Percentiles rank a stretch among this genome's conserved stretches.
phyloP scores from a whole-genome alignment of 805 yeast genomes.

The Vanderwaltozyma yarrowii region DNA sequence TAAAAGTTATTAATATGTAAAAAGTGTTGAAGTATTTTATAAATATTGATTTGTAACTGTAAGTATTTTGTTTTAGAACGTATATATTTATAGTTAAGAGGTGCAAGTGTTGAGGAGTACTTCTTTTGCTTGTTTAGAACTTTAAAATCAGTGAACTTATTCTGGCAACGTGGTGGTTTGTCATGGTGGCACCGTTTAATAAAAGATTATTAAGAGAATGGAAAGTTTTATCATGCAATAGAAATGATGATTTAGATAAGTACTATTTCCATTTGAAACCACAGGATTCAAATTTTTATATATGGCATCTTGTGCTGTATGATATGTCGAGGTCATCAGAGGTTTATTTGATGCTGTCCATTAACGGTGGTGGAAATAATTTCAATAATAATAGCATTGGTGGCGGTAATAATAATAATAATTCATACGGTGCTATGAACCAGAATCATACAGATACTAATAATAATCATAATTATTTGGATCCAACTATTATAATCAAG shows the following conservation, averaged over 20 bases:
- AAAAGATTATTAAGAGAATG: slow-evolving; percentile 25
- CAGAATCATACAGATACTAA: slow-evolving; percentile 11
- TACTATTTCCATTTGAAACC: slow-evolving; percentile 19
- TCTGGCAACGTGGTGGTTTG: too few species aligned
- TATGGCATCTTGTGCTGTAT: slow-evolving; percentile 24
- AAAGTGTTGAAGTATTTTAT: too few species aligned
- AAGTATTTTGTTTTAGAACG: too few species aligned
- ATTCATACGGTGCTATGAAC: too few species aligned
- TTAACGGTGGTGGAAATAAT: slow-evolving; percentile 7
- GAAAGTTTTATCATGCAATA: slow-evolving; percentile 14
- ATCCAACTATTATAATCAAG: slow-evolving; percentile 14
- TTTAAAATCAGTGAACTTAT: too few species aligned
- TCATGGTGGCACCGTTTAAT: slow-evolving; percentile 13
- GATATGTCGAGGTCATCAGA: slow-evolving; percentile 14
- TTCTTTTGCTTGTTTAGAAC: too few species aligned
- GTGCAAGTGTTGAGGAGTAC: too few species aligned
- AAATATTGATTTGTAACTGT: too few species aligned
- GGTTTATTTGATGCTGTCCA: slow-evolving; percentile 17
- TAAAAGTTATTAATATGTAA: too few species aligned
- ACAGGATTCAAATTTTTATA: slow-evolving; percentile 25
- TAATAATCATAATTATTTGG: slow-evolving; percentile 9
- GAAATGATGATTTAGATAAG: slow-evolving; percentile 1
- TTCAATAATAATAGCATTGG: slow-evolving; percentile 3
- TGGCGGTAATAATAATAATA: slow-evolving; percentile 7
- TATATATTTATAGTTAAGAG: too few species aligned